phyloP scores from a whole-genome alignment of 768 basidiomycete genomes.

The Suillus lakei region DNA sequence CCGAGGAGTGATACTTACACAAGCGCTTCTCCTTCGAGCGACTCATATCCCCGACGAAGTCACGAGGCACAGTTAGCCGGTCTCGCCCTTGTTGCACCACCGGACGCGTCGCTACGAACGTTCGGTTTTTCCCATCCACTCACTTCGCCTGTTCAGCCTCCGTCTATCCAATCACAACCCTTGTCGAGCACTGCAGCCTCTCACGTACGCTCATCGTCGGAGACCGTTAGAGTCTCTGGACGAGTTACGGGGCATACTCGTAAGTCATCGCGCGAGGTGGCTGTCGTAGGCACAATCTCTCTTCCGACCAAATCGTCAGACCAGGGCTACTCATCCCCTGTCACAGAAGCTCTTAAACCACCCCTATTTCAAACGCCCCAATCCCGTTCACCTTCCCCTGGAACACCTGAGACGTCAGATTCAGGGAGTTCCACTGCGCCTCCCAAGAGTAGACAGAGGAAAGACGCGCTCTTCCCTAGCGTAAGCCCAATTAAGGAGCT shows the following conservation, averaged over 20 bases:
- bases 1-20: slow-evolving; percentile 23
- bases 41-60: slow-evolving; percentile 45
- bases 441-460: slow-evolving; percentile 33
- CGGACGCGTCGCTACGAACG: slow-evolving; percentile 61
- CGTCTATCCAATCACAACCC: slow-evolving; percentile 18
- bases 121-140: slow-evolving; percentile 59
- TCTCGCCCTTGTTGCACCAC: slow-evolving; percentile 73
- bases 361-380: slow-evolving; percentile 43
- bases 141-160: slow-evolving; percentile 46
- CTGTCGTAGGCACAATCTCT: slow-evolving; percentile 53
- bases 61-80: slow-evolving; percentile 43
- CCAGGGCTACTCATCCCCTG: slow-evolving; percentile 33
- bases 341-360: slow-evolving; percentile 38
- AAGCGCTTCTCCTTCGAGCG: slow-evolving; percentile 33
- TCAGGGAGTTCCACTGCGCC: slow-evolving; percentile 29
- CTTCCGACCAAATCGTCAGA: slow-evolving; percentile 31
- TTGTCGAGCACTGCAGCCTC: slow-evolving; percentile 20
- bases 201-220: slow-evolving; percentile 56
- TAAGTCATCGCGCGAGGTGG: slow-evolving; percentile 54
- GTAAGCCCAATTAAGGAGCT: slow-evolving; percentile 34
- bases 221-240: slow-evolving; percentile 38
- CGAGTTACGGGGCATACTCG: slow-evolving; percentile 43
- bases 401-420: slow-evolving; percentile 36
- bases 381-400: slow-evolving; percentile 38
- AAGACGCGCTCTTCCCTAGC: slow-evolving; percentile 38